Conservation (phyloP, 2,329 filamentous ascomycete species). For the Fusarium bactridioides region DNA sequence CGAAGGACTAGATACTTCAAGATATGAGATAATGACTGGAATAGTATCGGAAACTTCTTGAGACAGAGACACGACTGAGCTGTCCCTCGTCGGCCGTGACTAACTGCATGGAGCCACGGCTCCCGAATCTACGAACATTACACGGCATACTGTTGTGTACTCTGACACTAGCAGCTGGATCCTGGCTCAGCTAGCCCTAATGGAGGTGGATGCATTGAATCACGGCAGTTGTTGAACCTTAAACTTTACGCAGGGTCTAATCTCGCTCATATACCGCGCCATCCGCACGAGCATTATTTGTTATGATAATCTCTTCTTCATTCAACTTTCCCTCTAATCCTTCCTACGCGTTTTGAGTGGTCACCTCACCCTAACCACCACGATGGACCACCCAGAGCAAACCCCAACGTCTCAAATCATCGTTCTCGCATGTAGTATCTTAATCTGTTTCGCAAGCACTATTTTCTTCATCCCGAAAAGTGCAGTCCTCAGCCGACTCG, state of each 20-base stretch:
- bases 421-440: not conserved
- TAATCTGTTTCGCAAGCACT: not conserved
- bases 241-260: not conserved
- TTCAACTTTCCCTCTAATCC: not conserved
- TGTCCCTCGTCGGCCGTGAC: accelerated
- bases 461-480: not conserved
- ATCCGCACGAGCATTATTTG: not conserved
- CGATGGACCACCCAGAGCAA: not conserved
- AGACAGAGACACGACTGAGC: accelerated
- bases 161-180: not conserved
- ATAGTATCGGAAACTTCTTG: too few species aligned
- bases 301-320: too few species aligned
- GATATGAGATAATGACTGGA: not conserved
- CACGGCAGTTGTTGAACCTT: not conserved
- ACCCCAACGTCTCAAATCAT: not conserved
- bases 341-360: not conserved
- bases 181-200: not conserved
- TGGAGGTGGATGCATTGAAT: not conserved
- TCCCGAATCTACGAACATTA: not conserved
- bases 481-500: not conserved
- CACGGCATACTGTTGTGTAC: not conserved
- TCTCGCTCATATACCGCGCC: not conserved
- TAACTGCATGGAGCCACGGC: not conserved
- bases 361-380: too few species aligned
- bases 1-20: too few species aligned